Percentiles rank a stretch among this genome's conserved stretches.
These are phyloP conservation scores for Chaetomium olivaceum DNA, from an alignment of 2,329 filamentous ascomycete genomes.

Conservation along the genomic window DNA sequence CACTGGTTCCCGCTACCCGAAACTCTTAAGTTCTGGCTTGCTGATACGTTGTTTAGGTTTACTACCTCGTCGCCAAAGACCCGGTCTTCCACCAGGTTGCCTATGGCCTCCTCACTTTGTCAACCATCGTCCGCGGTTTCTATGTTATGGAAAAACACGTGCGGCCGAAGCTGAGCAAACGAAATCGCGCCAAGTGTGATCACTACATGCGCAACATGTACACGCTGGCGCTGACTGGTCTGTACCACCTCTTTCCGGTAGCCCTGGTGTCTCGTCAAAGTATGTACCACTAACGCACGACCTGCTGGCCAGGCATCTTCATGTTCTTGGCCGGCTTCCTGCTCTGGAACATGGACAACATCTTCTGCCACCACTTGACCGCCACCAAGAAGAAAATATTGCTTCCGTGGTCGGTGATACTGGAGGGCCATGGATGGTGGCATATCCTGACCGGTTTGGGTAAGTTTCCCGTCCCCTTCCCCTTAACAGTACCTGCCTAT, in stretches of 20 bases:
- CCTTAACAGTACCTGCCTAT: neutral
- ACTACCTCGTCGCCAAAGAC: conserved; percentile 79
- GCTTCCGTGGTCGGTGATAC: conserved; percentile 75
- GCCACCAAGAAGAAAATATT: conserved; percentile 67
- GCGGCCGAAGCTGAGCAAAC: conserved; percentile 48
- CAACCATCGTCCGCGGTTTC: conserved; percentile 71
- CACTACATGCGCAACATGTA: conserved; percentile 65
- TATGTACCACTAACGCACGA: conserved; percentile 13
- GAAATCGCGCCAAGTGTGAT: conserved; percentile 52
- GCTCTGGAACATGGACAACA: conserved; percentile 79
- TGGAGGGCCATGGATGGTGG: conserved; percentile 63
- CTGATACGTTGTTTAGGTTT: conserved; percentile 36
- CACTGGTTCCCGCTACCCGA: conserved; percentile 2
- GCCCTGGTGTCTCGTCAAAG: neutral
- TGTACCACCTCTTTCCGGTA: conserved; percentile 23
- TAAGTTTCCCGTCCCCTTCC: conserved; percentile 30
- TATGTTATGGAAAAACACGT: conserved; percentile 66
- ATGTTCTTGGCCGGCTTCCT: conserved; percentile 74
- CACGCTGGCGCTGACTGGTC: conserved; percentile 64
- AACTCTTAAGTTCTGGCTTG: neutral
- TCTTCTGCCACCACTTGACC: conserved; percentile 67
- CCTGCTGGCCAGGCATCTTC: conserved; percentile 52
- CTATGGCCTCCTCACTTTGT: conserved; percentile 70
- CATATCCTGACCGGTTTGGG: conserved; percentile 80
- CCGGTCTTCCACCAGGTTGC: conserved; percentile 80